Conservation (phyloP, 2,329 filamentous ascomycete genomes). For the Rosellinia necatrix region DNA sequence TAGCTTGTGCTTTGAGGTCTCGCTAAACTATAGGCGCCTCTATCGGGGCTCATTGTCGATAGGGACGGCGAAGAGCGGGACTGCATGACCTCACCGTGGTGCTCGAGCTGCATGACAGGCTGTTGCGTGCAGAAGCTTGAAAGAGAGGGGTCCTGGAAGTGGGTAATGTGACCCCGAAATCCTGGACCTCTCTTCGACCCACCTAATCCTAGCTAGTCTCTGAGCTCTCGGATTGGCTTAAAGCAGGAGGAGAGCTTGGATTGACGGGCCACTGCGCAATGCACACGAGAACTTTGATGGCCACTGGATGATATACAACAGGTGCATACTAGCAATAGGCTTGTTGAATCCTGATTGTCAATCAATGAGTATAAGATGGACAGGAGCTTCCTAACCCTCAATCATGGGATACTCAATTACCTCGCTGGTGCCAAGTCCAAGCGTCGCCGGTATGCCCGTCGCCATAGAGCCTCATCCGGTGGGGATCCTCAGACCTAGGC, state of each 20-base stretch:
- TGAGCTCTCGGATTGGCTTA: conserved; percentile 24
- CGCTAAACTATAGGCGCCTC: not conserved
- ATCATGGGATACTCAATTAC: no score
- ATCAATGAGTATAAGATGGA: no score
- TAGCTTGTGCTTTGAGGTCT: not conserved
- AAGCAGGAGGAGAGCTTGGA: conserved; percentile 15
- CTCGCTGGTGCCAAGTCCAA: no score
- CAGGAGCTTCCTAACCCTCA: no score
- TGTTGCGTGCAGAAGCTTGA: conserved; percentile 31
- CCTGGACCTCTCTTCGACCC: conserved; percentile 22
- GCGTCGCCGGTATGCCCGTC: no score
- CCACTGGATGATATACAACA: no score
- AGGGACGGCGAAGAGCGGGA: conserved; percentile 13
- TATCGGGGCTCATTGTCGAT: conserved; percentile 6
- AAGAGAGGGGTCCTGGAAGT: conserved; percentile 34
- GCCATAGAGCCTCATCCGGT: no score
- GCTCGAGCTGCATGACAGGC: conserved; percentile 17
- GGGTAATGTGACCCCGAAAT: conserved; percentile 31
- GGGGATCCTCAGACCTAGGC: no score
- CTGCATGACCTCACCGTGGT: conserved; percentile 26
- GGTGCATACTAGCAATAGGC: no score
- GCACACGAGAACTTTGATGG: not conserved
- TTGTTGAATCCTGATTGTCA: no score
- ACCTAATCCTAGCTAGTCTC: not conserved
- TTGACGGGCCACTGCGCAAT: conserved; percentile 1